A percentile compares a stretch with the other conserved stretches of the same genome.
Conservation (phyloP, 2,329 filamentous ascomycete genomes). For the Didymella arachidicola region DNA sequence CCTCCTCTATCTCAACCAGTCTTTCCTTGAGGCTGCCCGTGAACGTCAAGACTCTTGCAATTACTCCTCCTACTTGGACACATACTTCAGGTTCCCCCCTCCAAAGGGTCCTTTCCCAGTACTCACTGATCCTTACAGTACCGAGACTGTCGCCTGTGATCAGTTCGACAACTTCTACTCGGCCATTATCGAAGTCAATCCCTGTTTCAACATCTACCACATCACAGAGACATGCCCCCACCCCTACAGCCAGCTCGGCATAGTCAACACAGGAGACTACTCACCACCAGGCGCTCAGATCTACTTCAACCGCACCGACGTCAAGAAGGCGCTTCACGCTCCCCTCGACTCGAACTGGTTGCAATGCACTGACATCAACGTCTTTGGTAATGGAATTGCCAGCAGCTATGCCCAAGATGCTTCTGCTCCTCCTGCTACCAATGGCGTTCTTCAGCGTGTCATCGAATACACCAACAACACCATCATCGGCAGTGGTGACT, state of each 20-base stretch:
- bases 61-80: constrained; percentile 34
- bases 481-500: constrained; percentile 58
- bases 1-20: constrained; percentile 54
- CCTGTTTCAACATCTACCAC: constrained; percentile 61
- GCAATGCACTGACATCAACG: constrained; percentile 53
- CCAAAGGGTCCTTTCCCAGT: constrained; percentile 44
- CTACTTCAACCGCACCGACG: constrained; percentile 63
- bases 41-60: constrained; percentile 40
- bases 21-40: constrained; percentile 50
- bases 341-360: constrained; percentile 53
- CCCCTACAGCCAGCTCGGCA: constrained; percentile 49
- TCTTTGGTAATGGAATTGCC: constrained; percentile 51
- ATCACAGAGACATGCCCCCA: constrained; percentile 57
- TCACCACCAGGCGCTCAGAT: constrained; percentile 49
- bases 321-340: constrained; percentile 60
- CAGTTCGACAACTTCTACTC: constrained; percentile 51
- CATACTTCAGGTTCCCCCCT: constrained; percentile 54
- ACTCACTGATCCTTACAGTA: constrained; percentile 32
- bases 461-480: constrained; percentile 62
- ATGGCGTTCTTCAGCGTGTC: constrained; percentile 56
- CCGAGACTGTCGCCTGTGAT: constrained; percentile 48
- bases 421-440: constrained; percentile 50
- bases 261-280: constrained; percentile 52
- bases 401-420: constrained; percentile 40
- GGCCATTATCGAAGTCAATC: constrained; percentile 55